These are phyloP conservation scores for Carnegiea gigantea DNA, from an alignment of 179 eudicot genomes.

Conservation along the genomic window DNA sequence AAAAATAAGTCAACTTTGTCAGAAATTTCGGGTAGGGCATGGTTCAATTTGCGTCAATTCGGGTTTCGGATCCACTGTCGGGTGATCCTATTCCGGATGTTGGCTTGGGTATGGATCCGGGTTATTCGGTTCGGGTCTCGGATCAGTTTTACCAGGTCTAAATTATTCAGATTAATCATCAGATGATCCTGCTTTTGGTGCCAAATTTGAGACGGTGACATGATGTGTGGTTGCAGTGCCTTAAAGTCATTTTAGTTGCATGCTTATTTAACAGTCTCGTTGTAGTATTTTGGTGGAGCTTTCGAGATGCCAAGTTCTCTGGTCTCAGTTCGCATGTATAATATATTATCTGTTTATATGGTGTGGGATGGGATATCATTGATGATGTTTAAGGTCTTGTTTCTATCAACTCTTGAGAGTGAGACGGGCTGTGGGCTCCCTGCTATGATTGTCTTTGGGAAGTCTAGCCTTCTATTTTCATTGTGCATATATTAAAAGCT, in stretches of 20 bases:
- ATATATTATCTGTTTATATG: background rate
- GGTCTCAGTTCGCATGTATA: background rate
- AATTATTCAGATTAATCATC: background rate
- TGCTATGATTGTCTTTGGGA: background rate
- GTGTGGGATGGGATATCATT: background rate
- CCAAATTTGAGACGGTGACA: background rate
- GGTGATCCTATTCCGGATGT: too few species aligned
- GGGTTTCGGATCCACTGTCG: too few species aligned
- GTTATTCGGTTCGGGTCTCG: too few species aligned
- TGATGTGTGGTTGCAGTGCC: background rate
- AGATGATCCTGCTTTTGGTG: background rate
- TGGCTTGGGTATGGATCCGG: too few species aligned
- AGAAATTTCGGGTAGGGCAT: too few species aligned
- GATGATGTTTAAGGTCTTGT: background rate
- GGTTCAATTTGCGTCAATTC: too few species aligned
- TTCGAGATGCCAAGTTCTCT: background rate
- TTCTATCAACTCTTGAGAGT: background rate
- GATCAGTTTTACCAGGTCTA: background rate
- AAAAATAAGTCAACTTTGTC: too few species aligned
- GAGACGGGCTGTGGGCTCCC: background rate
- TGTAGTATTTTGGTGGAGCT: background rate
- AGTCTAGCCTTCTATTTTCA: background rate
- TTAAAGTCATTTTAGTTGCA: background rate
- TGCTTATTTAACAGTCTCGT: background rate
- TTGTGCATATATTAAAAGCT: background rate